These are phyloP conservation scores for Hymenoscyphus occultus DNA, from an alignment of 2,329 filamentous ascomycete genomes.

Conservation along the genomic window DNA sequence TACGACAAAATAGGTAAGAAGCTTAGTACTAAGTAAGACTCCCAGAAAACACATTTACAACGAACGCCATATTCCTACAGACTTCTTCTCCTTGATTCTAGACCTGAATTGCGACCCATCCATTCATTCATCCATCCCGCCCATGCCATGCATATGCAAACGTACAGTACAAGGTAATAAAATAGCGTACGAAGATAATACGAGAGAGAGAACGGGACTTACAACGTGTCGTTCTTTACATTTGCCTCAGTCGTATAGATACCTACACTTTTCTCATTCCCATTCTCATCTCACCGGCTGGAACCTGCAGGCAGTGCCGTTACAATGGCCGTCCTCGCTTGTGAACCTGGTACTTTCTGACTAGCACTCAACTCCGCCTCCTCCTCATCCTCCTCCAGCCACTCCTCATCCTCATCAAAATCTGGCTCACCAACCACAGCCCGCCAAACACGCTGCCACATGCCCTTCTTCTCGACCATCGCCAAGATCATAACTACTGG, in stretches of 20 bases:
- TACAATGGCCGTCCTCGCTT: conserved; percentile 13
- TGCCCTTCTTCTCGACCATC: conserved; percentile 87
- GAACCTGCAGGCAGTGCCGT: conserved; percentile 3
- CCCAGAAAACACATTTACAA: neutral
- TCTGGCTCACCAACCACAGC: conserved; percentile 59
- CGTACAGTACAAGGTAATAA: neutral
- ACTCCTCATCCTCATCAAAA: conserved; percentile 53
- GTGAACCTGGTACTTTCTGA: conserved; percentile 1
- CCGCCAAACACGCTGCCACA: conserved; percentile 81
- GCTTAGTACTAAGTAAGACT: neutral
- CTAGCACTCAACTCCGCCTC: conserved; percentile 37
- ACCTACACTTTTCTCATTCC: too few relatives aligned
- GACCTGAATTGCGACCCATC: too few relatives aligned
- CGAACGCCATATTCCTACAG: conserved; percentile 10
- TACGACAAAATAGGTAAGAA: neutral
- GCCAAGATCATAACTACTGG: conserved; percentile 86
- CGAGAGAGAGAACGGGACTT: neutral
- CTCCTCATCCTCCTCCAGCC: conserved; percentile 50
- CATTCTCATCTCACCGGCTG: neutral
- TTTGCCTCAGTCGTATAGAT: neutral
- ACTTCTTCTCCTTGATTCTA: neutral
- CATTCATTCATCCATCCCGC: too few relatives aligned
- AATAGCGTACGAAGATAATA: conserved; percentile 4
- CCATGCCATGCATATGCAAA: conserved; percentile 1
- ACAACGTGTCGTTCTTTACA: neutral